Evolutionary conservation across 2,329 filamentous ascomycete species (phyloP).

Genomic region (Sporothrix humicola): DNA sequence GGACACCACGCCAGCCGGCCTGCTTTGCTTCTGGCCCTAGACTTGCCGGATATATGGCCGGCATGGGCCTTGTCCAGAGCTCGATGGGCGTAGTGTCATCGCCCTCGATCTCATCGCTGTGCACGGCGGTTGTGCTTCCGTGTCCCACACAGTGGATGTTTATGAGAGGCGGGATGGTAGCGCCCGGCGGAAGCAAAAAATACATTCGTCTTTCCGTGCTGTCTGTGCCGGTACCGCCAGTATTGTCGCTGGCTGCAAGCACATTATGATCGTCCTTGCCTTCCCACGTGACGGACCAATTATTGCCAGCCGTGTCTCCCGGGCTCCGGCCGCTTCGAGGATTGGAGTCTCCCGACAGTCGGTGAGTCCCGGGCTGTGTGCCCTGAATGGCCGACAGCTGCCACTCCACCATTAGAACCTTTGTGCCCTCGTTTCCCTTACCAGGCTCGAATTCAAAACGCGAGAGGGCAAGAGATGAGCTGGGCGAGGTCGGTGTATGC

Average conservation of each 20-base stretch:
- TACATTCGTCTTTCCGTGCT: conserved; percentile 68
- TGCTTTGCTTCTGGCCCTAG: conserved; percentile 69
- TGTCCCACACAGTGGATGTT: conserved; percentile 58
- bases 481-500: conserved; percentile 53
- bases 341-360: background rate
- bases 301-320: conserved; percentile 39
- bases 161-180: conserved; percentile 73
- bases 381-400: conserved; percentile 50
- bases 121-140: conserved; percentile 30
- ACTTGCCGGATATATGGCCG: conserved; percentile 82
- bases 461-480: conserved; percentile 64
- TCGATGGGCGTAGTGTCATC: conserved; percentile 49
- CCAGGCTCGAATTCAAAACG: conserved; percentile 86
- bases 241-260: conserved; percentile 66
- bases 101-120: background rate
- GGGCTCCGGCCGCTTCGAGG: background rate
- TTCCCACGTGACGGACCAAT: conserved; percentile 83
- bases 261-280: conserved; percentile 78
- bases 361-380: background rate
- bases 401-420: conserved; percentile 94
- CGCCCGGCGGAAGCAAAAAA: conserved; percentile 77
- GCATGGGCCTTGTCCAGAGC: conserved; percentile 75
- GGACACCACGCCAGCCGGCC: conserved; percentile 76
- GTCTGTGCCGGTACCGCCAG: conserved; percentile 41
- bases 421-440: conserved; percentile 80